Percentiles rank a stretch among this genome's conserved stretches.
Conservation (phyloP, 176 grass and related monocot genomes). For the Tillandsia leiboldiana region DNA sequence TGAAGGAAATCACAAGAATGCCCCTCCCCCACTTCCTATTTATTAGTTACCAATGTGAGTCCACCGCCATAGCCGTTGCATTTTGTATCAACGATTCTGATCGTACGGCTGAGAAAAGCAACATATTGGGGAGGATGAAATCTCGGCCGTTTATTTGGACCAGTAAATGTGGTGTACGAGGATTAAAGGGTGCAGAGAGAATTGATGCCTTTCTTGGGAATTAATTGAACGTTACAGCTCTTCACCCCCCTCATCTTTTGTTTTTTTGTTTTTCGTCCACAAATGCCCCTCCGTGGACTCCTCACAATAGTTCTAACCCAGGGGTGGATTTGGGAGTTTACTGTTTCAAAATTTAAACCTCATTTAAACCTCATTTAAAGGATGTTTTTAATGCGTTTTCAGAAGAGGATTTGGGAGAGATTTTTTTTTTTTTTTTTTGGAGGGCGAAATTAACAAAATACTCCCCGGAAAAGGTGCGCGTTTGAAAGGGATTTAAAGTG, state of each 20-base stretch:
- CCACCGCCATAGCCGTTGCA: background rate
- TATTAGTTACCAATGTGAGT: too few species aligned
- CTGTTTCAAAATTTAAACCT: background rate
- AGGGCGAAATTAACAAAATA: background rate
- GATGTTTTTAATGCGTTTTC: background rate
- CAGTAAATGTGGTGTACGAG: background rate
- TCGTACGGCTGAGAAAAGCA: background rate
- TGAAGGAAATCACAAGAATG: constrained; percentile 12
- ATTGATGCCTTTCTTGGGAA: background rate
- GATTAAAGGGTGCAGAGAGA: background rate
- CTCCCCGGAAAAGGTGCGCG: background rate
- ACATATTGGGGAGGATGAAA: background rate
- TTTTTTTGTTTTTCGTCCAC: background rate
- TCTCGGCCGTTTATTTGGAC: background rate
- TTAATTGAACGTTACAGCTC: background rate
- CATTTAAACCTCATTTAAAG: background rate
- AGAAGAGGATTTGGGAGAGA: background rate
- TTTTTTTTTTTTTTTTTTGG: background rate
- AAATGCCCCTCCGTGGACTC: background rate
- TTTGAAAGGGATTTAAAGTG: constrained; percentile 19
- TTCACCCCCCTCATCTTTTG: background rate
- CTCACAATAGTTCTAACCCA: background rate
- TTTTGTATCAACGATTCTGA: background rate
- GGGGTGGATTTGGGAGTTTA: background rate
- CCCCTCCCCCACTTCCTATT: background rate